These are phyloP conservation scores for Starmerella sirachaensis DNA, from an alignment of 805 yeast genomes.

Conservation along the genomic window DNA sequence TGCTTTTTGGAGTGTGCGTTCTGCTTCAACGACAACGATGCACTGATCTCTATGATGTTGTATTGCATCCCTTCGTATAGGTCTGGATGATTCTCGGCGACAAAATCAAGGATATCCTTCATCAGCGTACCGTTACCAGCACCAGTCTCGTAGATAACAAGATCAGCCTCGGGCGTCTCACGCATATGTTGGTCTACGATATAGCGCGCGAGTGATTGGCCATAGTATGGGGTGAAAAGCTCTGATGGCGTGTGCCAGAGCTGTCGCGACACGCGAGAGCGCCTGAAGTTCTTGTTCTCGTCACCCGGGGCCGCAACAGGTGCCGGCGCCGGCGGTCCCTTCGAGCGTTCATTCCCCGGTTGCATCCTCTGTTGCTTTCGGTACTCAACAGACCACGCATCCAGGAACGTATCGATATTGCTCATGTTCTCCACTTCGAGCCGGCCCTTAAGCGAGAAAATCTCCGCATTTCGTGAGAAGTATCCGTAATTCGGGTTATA, in stretches of 20 bases:
- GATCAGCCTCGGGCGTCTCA: slow-evolving; percentile 47
- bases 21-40: slow-evolving; percentile 39
- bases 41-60: slow-evolving; percentile 59
- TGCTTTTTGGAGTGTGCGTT: slow-evolving; percentile 36
- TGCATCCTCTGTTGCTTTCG: slow-evolving; percentile 12
- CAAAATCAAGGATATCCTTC: slow-evolving; percentile 58
- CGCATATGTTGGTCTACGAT: slow-evolving; percentile 50
- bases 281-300: slow-evolving; percentile 8
- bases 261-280: slow-evolving; percentile 31
- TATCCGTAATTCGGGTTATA: slow-evolving; percentile 77
- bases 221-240: slow-evolving; percentile 68
- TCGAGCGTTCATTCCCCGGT: slow-evolving; percentile 1
- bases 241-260: slow-evolving; percentile 89
- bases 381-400: slow-evolving; percentile 54
- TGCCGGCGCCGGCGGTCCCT: too few relatives aligned
- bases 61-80: slow-evolving; percentile 59
- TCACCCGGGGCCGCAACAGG: too few relatives aligned
- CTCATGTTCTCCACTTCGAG: slow-evolving; percentile 46
- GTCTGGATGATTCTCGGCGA: slow-evolving; percentile 53
- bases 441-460: slow-evolving; percentile 55
- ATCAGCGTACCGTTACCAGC: slow-evolving; percentile 84
- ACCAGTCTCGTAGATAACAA: slow-evolving; percentile 75
- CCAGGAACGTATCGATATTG: slow-evolving; percentile 60
- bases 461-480: slow-evolving; percentile 65
- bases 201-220: slow-evolving; percentile 75